These are phyloP conservation scores for Ramaria sp. DNA, from an alignment of 768 basidiomycete species.

Conservation along the genomic window DNA sequence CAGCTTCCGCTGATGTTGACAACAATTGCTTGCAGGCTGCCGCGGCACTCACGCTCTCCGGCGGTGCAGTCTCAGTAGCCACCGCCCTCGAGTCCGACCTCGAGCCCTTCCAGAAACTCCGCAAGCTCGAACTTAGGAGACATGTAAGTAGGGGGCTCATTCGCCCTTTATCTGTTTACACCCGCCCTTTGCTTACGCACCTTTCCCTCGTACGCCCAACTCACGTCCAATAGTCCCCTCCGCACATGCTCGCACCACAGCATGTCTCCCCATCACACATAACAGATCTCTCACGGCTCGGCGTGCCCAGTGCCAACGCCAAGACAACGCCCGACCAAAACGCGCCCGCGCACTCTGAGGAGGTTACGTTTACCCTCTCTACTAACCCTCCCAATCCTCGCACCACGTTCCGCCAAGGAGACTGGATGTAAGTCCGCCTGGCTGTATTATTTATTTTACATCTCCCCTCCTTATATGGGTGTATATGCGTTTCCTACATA, in stretches of 20 bases:
- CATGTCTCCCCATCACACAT: slow-evolving; percentile 24
- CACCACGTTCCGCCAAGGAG: slow-evolving; percentile 55
- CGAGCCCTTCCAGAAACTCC: slow-evolving; percentile 48
- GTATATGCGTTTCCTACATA: background rate
- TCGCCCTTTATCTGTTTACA: background rate
- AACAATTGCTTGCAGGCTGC: slow-evolving; percentile 31
- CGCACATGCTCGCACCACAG: slow-evolving; percentile 13
- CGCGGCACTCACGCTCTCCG: slow-evolving; percentile 41
- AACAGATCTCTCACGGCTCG: slow-evolving; percentile 20
- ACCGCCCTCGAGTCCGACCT: slow-evolving; percentile 55
- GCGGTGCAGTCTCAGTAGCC: slow-evolving; percentile 31
- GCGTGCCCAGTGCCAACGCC: background rate
- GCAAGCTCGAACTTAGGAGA: slow-evolving; percentile 28
- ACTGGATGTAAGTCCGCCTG: slow-evolving; percentile 57
- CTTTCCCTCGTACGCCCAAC: background rate
- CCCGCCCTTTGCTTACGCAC: background rate
- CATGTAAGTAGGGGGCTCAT: background rate
- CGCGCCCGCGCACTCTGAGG: background rate
- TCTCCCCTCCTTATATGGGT: no score
- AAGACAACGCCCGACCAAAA: no score
- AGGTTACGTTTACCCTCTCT: slow-evolving; percentile 30
- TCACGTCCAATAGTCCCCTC: background rate
- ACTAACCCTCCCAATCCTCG: slow-evolving; percentile 63
- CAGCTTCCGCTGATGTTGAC: no score
- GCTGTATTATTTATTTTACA: background rate